A percentile compares a stretch with the other conserved stretches of the same genome.
These are phyloP conservation scores for Dipteronia sinensis DNA, from an alignment of 345 rosid genomes.

Conservation along the genomic window DNA sequence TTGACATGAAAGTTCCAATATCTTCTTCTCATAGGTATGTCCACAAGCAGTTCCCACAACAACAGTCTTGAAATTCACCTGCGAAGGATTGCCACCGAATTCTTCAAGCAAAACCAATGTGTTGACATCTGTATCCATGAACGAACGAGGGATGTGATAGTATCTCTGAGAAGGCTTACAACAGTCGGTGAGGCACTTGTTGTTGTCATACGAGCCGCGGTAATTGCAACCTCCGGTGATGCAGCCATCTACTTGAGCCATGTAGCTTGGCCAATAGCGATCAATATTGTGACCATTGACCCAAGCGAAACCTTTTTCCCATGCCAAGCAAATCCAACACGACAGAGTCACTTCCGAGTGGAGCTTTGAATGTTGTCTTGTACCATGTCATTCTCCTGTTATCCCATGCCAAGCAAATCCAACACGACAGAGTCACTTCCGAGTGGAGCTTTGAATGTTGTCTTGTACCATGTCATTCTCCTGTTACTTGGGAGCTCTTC, in stretches of 20 bases:
- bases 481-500: conserved; percentile 37
- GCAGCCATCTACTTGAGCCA: conserved; percentile 37
- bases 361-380: conserved; percentile 53
- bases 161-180: conserved; percentile 59
- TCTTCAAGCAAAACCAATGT: conserved; percentile 61
- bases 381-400: conserved; percentile 88
- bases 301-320: conserved; percentile 75
- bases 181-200: conserved; percentile 39
- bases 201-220: conserved; percentile 29
- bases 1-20: conserved; percentile 50
- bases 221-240: conserved; percentile 36
- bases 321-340: conserved; percentile 59
- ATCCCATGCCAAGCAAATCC: conserved; percentile 51
- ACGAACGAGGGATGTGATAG: conserved; percentile 56
- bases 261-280: conserved; percentile 48
- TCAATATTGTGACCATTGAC: conserved; percentile 63
- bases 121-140: conserved; percentile 36
- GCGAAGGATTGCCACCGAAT: conserved; percentile 47
- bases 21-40: conserved; percentile 37
- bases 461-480: conserved; percentile 66
- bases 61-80: conserved; percentile 35
- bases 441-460: conserved; percentile 49
- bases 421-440: conserved; percentile 59
- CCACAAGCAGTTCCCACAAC: conserved; percentile 33
- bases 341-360: conserved; percentile 51